Percentiles rank a stretch among this genome's conserved stretches.
Evolutionary conservation across 176 grass and related monocot genomes (phyloP).

Genomic region (Elaeis guineensis): DNA sequence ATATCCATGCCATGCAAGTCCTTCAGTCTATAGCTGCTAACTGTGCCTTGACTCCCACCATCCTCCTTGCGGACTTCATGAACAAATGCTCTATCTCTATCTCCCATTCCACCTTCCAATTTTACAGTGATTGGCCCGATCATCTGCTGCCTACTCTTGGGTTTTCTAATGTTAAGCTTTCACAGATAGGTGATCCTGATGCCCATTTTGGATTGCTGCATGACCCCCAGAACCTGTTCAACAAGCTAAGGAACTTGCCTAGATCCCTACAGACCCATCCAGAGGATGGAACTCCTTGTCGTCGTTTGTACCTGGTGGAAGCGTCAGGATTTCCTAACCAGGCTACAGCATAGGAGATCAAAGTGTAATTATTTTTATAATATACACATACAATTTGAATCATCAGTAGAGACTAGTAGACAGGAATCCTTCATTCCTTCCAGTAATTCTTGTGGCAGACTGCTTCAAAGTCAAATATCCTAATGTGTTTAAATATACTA

Average conservation of each 20-base stretch:
- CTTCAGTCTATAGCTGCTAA: constrained; percentile 51
- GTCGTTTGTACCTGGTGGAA: constrained; percentile 82
- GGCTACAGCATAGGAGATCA: constrained; percentile 17
- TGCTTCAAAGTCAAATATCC: no score
- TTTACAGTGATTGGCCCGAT: constrained; percentile 88
- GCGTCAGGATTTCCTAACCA: constrained; percentile 44
- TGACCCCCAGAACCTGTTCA: constrained; percentile 85
- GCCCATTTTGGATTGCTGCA: constrained; percentile 79
- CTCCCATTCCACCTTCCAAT: constrained; percentile 65
- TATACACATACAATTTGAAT: no score
- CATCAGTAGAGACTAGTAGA: no score
- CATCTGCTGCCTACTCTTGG: constrained; percentile 64
- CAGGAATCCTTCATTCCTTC: no score
- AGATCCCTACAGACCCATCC: constrained; percentile 70
- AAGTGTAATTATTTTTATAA: no score
- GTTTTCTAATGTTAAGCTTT: constrained; percentile 53
- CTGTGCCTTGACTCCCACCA: constrained; percentile 12
- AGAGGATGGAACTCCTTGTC: constrained; percentile 69
- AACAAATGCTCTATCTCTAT: constrained; percentile 64
- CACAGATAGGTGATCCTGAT: constrained; percentile 81
- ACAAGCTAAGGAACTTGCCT: constrained; percentile 75
- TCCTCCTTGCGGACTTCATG: constrained; percentile 87
- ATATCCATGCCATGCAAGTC: constrained; percentile 66
- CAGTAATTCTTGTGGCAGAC: no score
- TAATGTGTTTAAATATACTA: no score